Evolutionary conservation across 2,329 filamentous ascomycete species (phyloP).

Genomic region (Arachnopeziza araneosa): DNA sequence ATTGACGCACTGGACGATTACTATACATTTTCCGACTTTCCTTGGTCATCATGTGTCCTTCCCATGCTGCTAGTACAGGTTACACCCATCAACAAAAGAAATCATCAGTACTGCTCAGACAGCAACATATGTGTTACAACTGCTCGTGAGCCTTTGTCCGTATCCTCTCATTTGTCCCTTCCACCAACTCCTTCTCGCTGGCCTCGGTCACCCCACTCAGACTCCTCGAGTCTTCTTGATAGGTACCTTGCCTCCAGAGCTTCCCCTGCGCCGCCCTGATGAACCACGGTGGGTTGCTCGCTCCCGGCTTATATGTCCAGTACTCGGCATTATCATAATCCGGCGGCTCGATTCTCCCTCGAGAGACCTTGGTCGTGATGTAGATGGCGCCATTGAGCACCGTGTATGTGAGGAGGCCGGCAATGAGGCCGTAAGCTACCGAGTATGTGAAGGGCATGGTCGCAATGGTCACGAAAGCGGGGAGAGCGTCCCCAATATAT

Average conservation of each 20-base stretch:
- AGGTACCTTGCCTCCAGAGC: slow-evolving; percentile 14
- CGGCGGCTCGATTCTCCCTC: slow-evolving; percentile 43
- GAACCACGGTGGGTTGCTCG: slow-evolving; percentile 52
- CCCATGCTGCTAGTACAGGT: neutral
- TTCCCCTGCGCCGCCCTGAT: slow-evolving; percentile 27
- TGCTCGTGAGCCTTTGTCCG: neutral
- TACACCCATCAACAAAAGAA: neutral
- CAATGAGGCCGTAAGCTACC: slow-evolving; percentile 71
- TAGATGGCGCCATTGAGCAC: slow-evolving; percentile 49
- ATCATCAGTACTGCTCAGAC: too few species aligned
- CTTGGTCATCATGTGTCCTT: neutral
- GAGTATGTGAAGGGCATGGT: slow-evolving; percentile 77
- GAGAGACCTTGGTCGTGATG: slow-evolving; percentile 41
- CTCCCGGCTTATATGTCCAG: slow-evolving; percentile 46
- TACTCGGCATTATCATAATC: slow-evolving; percentile 51
- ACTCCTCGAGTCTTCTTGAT: slow-evolving; percentile 6
- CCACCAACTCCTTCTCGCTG: slow-evolving; percentile 22
- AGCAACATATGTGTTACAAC: neutral
- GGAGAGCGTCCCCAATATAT: slow-evolving; percentile 69
- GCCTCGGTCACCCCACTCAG: slow-evolving; percentile 11
- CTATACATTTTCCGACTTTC: too few species aligned
- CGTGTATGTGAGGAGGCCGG: slow-evolving; percentile 51
- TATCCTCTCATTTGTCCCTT: slow-evolving; percentile 1
- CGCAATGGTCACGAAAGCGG: slow-evolving; percentile 68
- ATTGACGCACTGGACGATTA: neutral